Evolutionary conservation across 164 flowering plant genomes (phyloP), one percentile per base, ranked within the genome.

Genomic region (Tetracentron sinense): DNA sequence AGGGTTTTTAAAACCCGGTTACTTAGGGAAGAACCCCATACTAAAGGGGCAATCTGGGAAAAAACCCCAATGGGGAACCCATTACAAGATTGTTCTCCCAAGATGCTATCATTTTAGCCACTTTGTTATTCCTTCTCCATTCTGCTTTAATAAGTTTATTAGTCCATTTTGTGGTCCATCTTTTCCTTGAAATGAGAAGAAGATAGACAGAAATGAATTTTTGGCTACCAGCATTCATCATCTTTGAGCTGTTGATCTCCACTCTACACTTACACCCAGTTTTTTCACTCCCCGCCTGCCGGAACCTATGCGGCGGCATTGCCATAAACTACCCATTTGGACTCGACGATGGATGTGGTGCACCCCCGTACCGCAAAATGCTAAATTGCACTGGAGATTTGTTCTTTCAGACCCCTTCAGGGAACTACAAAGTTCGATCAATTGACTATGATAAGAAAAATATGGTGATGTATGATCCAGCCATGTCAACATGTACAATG

Each of bases 261-360:
- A 16, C 30, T n/a, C 44, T 54, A 7, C 42, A 29, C 22, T 57
- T 58, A 19, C 29, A 22, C 17, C 65, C 56, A 7, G 27, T 65
- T 15, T 8, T 14, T 28, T 4, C 65, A 29, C 57, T 60, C 69
- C 38, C 79, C 44, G 27, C 59, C 1, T 91, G 97, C 76, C 79
- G 87, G 1, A 72, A 23, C 69, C 56, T 62, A 64, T 92, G 98
- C 78, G 87, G 86, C 63, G 52, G 48, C 76, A 74, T 86, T 17
- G 50, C 82, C 42, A 72, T 92, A n/a, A 72, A 76, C 57, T 86
- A 83, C 87, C 98, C 98, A 0, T 86, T 92, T 68, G 81, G 86
- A 42, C 27, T 87, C 20, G 91, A 83, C 75, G 89, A 89, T 42
- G 98, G 98, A 26, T 92, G 97, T 75, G 97, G 97, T 31, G 82